phyloP scores from a whole-genome alignment of 2,329 filamentous ascomycete species.

The Tolypocladium pustulatum region DNA sequence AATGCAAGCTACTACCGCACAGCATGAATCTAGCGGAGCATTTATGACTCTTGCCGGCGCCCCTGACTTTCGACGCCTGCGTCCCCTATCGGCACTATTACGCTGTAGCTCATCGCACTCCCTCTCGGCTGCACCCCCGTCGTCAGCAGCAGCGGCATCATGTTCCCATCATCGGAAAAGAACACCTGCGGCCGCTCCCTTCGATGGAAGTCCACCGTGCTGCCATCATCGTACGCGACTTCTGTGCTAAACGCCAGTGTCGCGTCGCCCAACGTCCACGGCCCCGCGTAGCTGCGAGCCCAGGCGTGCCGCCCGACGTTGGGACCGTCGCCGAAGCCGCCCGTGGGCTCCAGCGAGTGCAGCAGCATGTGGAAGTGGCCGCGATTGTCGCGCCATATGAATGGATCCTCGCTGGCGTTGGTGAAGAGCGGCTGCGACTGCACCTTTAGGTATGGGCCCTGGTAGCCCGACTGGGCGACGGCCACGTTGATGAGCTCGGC shows the following conservation, averaged over 20 bases:
- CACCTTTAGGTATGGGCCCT: conserved; percentile 9
- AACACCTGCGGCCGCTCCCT: conserved; percentile 34
- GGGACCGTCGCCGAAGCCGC: conserved; percentile 14
- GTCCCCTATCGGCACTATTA: conserved; percentile 13
- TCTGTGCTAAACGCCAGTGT: not conserved
- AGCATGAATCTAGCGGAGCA: not conserved
- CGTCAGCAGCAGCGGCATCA: conserved; percentile 6
- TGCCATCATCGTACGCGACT: not conserved
- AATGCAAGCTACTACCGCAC: too few species aligned
- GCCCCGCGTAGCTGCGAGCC: not conserved
- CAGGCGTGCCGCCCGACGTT: not conserved
- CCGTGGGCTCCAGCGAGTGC: conserved; percentile 18
- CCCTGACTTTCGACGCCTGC: conserved; percentile 7
- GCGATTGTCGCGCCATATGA: conserved; percentile 21
- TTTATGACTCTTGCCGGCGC: not conserved
- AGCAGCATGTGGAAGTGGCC: conserved; percentile 20
- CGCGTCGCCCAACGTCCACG: not conserved
- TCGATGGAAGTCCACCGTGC: conserved; percentile 23
- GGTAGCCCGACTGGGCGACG: not conserved
- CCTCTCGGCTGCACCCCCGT: conserved; percentile 34
- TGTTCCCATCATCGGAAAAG: not conserved
- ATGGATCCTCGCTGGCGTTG: conserved; percentile 17
- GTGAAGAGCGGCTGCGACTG: conserved; percentile 8
- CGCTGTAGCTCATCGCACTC: conserved; percentile 11
- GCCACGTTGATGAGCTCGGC: not conserved